Evolutionary conservation across 352 stramenopile species (phyloP), one percentile per base, ranked within the genome.

Genomic region (Phytophthora pinifolia): DNA sequence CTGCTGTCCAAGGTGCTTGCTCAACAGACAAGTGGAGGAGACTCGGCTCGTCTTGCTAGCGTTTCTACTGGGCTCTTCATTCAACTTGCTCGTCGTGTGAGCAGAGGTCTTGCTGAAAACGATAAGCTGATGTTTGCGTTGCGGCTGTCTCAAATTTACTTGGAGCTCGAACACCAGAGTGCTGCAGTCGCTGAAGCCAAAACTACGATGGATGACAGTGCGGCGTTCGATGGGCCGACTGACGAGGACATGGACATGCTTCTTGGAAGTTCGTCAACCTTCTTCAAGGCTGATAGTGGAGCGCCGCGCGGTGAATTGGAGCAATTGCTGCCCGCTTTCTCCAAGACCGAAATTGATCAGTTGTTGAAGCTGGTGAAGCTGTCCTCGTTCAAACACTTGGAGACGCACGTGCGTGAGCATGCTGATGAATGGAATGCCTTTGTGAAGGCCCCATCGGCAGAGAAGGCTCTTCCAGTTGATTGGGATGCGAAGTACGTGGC

Each of bases 61-160:
- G 71, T 97, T 41, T 89, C 85, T 20, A 75, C 65, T 31, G 65
- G 54, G 9, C 70, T 99, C 14, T 99, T 99, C 60, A 46, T 64
- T 5, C 91, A 98, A 51, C 80, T 99, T 37, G 95, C 87, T 64
- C 76, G 79, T 43, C 91, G 96, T 33, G 91, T 99, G 30, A 97
- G 87, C 39, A 89, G 95, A 54, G 95, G 97, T 18, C 72, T 99
- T 38, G 88, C 92, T 9, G 86, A 98, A 56, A 94, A 95, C 29
- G 97, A 99, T 72, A 98, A 99, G 69, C 91, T 99, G n/a, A 97
- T 99, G 59, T 99, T 99, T 78, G 91, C 95, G 9, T 55, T 99
- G 34, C 80, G 97, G 13, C 74, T 99, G 45, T 95, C 96, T 25
- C 89, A 98, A 60, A 96, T 98, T 55, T 92, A 92, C 72, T 59